Evolutionary conservation across 108 stramenopile species (phyloP).

Genomic region (Seminavis robusta): DNA sequence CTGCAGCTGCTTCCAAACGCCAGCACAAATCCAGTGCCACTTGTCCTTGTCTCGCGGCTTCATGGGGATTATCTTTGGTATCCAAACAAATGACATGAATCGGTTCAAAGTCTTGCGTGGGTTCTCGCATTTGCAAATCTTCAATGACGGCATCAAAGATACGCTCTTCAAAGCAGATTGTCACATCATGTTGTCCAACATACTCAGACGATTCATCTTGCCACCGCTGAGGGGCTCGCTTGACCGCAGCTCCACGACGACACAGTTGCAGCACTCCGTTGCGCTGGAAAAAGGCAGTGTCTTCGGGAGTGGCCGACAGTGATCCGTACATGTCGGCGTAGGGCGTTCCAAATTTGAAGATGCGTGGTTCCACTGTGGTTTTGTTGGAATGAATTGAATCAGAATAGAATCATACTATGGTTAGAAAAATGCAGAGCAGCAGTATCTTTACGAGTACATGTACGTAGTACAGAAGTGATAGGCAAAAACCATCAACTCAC

Average conservation of each 20-base stretch:
- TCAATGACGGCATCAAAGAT: conserved; percentile 92
- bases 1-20: conserved; percentile 63
- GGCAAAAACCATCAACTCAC: background rate
- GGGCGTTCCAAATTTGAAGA: conserved; percentile 89
- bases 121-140: conserved; percentile 87
- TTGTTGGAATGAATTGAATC: conserved; percentile 41
- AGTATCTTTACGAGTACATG: too few relatives aligned
- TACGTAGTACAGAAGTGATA: too few relatives aligned
- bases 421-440: background rate
- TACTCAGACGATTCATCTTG: conserved; percentile 70
- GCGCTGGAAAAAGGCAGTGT: conserved; percentile 75
- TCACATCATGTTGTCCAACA: conserved; percentile 75
- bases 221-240: conserved; percentile 86
- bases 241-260: conserved; percentile 82
- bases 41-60: conserved; percentile 76
- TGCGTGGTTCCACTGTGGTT: conserved; percentile 75
- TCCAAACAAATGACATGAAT: conserved; percentile 90
- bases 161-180: conserved; percentile 89
- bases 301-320: conserved; percentile 73
- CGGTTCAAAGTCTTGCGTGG: conserved; percentile 83
- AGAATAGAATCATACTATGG: background rate
- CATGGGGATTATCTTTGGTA: conserved; percentile 93
- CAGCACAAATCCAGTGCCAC: conserved; percentile 84
- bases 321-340: conserved; percentile 86
- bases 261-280: conserved; percentile 88